A percentile compares a stretch with the other conserved stretches of the same genome.
These are phyloP conservation scores for Stephania yunnanensis DNA, from an alignment of 164 flowering plant species.

Conservation along the genomic window DNA sequence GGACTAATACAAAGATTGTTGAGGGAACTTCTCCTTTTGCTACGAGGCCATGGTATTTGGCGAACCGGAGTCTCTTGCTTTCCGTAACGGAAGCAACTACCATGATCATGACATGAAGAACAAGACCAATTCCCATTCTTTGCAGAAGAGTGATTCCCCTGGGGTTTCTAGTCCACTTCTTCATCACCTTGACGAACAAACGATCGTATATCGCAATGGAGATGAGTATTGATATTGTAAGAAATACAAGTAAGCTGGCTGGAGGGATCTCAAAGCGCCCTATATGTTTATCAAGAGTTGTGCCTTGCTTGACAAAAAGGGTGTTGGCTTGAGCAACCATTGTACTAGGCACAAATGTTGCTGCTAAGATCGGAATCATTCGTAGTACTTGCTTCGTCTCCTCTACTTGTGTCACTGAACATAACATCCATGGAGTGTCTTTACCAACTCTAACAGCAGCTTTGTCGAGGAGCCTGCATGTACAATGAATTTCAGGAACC, in stretches of 20 bases:
- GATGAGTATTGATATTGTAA: slow-evolving; percentile 47
- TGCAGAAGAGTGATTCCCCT: slow-evolving; percentile 57
- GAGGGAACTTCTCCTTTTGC: slow-evolving; percentile 14
- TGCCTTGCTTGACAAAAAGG: slow-evolving; percentile 59
- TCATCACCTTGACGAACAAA: slow-evolving; percentile 31
- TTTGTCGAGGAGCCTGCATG: slow-evolving; percentile 21
- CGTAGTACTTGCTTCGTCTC: slow-evolving; percentile 50
- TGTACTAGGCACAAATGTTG: slow-evolving; percentile 44
- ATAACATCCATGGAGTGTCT: slow-evolving; percentile 20
- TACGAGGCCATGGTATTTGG: slow-evolving; percentile 9
- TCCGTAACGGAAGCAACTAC: slow-evolving; percentile 47
- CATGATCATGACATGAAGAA: slow-evolving; percentile 40
- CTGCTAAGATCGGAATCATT: slow-evolving; percentile 51
- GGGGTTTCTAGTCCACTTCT: slow-evolving; percentile 38
- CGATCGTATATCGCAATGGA: slow-evolving; percentile 44
- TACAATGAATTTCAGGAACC: neutral
- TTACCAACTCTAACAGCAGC: slow-evolving; percentile 14
- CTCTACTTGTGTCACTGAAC: slow-evolving; percentile 51
- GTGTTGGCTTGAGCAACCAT: slow-evolving; percentile 45
- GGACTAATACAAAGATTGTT: slow-evolving; percentile 20
- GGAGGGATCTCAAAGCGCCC: slow-evolving; percentile 42
- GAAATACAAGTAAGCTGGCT: slow-evolving; percentile 36
- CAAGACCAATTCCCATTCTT: slow-evolving; percentile 57
- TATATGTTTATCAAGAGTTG: slow-evolving; percentile 29
- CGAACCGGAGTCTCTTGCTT: slow-evolving; percentile 29